These are phyloP conservation scores for Pseudocercospora eumusae DNA, from an alignment of 2,329 filamentous ascomycete species.

Conservation along the genomic window DNA sequence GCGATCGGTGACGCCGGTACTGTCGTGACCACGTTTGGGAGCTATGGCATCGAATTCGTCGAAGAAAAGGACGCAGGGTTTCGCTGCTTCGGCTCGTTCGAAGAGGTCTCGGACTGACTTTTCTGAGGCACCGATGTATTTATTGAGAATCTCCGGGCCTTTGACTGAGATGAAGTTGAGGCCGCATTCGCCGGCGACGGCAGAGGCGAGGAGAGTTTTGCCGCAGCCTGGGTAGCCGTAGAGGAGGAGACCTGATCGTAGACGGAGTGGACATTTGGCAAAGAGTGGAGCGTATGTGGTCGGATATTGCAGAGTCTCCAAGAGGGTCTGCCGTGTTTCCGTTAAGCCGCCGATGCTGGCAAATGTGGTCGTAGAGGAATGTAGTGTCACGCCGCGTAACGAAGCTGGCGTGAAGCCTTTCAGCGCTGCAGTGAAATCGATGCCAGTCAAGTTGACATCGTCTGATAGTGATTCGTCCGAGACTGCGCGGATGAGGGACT, in stretches of 20 bases:
- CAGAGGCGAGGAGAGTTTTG: conserved; percentile 91
- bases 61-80: conserved; percentile 94
- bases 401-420: conserved; percentile 94
- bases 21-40: conserved; percentile 94
- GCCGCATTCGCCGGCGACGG: conserved; percentile 95
- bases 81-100: conserved; percentile 84
- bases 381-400: conserved; percentile 88
- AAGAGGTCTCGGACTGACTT: conserved; percentile 96
- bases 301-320: conserved; percentile 94
- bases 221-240: conserved; percentile 97
- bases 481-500: conserved; percentile 85
- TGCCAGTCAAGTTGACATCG: conserved; percentile 65
- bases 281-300: conserved; percentile 98
- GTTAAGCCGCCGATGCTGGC: conserved; percentile 85
- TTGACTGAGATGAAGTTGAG: conserved; percentile 99
- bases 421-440: conserved; percentile 81
- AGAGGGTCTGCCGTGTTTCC: conserved; percentile 82
- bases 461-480: conserved; percentile 44
- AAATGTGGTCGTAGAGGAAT: conserved; percentile 90
- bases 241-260: conserved; percentile 86
- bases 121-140: conserved; percentile 97
- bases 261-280: conserved; percentile 88
- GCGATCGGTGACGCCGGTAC: conserved; percentile 95
- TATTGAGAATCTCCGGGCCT: conserved; percentile 96
- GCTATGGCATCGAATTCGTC: conserved; percentile 99